These are phyloP conservation scores for Venustampulla echinocandica DNA, from an alignment of 495 filamentous ascomycete species.

Conservation along the genomic window DNA sequence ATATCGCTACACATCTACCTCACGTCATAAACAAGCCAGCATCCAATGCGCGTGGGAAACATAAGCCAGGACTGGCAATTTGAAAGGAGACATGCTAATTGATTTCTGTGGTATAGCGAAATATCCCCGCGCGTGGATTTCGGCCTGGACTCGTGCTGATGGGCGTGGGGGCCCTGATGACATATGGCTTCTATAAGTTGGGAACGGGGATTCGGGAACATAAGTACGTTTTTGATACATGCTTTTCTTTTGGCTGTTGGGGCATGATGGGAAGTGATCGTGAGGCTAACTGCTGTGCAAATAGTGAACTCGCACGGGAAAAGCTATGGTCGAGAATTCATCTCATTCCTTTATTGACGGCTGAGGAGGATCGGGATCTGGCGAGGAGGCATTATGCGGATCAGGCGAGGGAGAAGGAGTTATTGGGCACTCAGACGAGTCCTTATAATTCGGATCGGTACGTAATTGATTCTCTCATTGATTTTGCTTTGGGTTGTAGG, in stretches of 20 bases:
- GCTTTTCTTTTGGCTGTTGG: not conserved
- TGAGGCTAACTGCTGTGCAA: constrained; percentile 1
- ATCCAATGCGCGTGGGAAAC: too few species aligned
- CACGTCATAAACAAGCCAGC: too few species aligned
- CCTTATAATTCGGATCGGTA: constrained; percentile 87
- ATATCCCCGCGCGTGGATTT: constrained; percentile 88
- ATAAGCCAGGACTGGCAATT: too few species aligned
- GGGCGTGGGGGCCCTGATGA: constrained; percentile 65
- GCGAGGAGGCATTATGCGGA: constrained; percentile 79
- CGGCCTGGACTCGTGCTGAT: constrained; percentile 67
- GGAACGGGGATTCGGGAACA: constrained; percentile 72
- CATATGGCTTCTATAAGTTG: constrained; percentile 80
- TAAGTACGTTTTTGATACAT: constrained; percentile 49
- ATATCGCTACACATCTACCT: not conserved
- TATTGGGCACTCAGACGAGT: constrained; percentile 67
- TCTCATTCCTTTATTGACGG: constrained; percentile 84
- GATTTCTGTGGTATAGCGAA: constrained; percentile 50
- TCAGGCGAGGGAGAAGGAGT: constrained; percentile 78
- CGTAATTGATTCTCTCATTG: constrained; percentile 25
- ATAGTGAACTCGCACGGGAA: constrained; percentile 85
- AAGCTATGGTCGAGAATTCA: constrained; percentile 97
- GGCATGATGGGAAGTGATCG: not conserved
- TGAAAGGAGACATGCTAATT: too few species aligned
- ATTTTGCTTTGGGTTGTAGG: constrained; percentile 4
- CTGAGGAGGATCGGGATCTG: constrained; percentile 91